phyloP scores from a whole-genome alignment of 208 protist species.

The Acanthamoeba culbertsoni region DNA sequence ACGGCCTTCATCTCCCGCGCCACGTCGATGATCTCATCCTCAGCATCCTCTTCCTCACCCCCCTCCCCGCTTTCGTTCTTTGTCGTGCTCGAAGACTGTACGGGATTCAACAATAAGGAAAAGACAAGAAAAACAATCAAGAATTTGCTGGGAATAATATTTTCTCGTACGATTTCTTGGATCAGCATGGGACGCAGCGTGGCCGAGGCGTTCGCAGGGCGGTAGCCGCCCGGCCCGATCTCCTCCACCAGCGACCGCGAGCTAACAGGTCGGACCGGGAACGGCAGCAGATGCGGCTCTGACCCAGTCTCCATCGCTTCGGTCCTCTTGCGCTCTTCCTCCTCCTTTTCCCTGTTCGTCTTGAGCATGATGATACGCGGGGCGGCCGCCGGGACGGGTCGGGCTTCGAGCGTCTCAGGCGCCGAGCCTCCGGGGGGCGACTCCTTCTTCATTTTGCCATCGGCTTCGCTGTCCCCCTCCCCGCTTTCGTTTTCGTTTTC shows the following conservation, averaged over 20 bases:
- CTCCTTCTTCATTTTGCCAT: background rate
- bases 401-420: background rate
- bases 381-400: background rate
- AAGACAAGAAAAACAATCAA: too few species aligned
- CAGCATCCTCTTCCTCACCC: background rate
- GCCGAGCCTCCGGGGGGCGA: background rate
- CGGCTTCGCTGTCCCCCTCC: background rate
- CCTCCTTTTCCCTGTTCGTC: background rate
- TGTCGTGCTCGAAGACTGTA: background rate
- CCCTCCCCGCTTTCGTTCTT: background rate
- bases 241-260: background rate
- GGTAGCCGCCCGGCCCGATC: background rate
- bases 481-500: background rate
- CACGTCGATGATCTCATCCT: background rate
- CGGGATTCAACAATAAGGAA: background rate
- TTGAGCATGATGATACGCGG: constrained; percentile 29
- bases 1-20: background rate
- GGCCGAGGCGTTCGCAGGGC: background rate
- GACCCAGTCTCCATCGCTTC: background rate
- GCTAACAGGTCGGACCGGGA: background rate
- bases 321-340: background rate
- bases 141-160: too few species aligned
- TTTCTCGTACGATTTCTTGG: constrained; percentile 1
- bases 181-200: background rate
- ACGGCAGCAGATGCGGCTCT: background rate